Conservation (phyloP, 331 rosid species). For the Malus hybrid region DNA sequence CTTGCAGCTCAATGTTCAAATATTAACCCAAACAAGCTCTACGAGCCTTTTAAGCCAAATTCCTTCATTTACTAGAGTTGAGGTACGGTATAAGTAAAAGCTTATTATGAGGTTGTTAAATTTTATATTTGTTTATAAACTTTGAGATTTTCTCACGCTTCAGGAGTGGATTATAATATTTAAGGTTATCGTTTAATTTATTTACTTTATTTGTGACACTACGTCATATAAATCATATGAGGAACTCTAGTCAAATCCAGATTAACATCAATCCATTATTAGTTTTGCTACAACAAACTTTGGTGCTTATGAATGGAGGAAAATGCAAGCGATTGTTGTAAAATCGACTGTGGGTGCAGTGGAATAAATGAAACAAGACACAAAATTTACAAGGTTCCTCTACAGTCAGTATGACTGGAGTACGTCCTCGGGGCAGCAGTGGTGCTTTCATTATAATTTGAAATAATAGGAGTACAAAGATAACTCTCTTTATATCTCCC, state of each 20-base stretch:
- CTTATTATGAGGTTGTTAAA: background rate
- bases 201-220: background rate
- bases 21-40: background rate
- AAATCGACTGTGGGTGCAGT: too few species aligned
- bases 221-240: background rate
- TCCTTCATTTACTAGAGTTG: background rate
- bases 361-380: too few species aligned
- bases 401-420: too few species aligned
- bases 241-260: background rate
- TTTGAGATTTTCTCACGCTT: background rate
- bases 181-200: too few species aligned
- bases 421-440: too few species aligned
- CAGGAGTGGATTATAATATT: background rate
- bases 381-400: too few species aligned
- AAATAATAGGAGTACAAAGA: too few species aligned
- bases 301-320: background rate
- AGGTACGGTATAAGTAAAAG: too few species aligned
- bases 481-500: too few species aligned
- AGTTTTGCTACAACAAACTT: background rate
- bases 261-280: background rate
- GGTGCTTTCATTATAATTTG: too few species aligned
- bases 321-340: background rate
- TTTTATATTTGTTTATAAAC: background rate
- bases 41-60: too few species aligned
- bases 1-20: too few species aligned